Evolutionary conservation across 441 rosid species (phyloP).

Genomic region (Syzygium syzygioides): DNA sequence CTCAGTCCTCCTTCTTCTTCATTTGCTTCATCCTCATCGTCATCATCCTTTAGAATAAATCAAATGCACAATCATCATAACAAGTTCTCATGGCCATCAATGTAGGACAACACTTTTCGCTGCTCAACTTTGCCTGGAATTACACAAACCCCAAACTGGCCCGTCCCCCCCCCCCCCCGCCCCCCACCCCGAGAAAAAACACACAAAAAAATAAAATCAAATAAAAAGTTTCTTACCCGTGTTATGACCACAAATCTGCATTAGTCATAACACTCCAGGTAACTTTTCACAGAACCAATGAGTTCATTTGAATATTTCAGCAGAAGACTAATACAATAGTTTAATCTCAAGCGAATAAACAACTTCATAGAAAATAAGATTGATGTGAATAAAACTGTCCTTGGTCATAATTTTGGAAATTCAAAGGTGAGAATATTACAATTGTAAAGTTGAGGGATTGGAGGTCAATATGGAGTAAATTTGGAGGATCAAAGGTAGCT

Average conservation of each 20-base stretch:
- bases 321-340: background rate
- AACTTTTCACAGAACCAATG: background rate
- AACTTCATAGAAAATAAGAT: background rate
- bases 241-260: background rate
- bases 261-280: background rate
- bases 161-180: no score
- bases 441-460: background rate
- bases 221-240: background rate
- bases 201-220: background rate
- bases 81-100: background rate
- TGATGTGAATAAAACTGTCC: background rate
- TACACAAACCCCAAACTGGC: background rate
- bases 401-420: background rate
- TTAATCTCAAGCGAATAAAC: background rate
- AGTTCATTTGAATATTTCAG: background rate
- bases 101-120: background rate
- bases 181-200: background rate
- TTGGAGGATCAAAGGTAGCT: background rate
- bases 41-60: constrained; percentile 59
- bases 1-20: constrained; percentile 85
- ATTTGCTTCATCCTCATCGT: constrained; percentile 70
- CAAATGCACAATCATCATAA: background rate
- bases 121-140: background rate
- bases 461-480: background rate
- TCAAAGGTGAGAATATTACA: background rate